Conservation (phyloP, 768 basidiomycete species). For the Pleurotus cornucopiae region DNA sequence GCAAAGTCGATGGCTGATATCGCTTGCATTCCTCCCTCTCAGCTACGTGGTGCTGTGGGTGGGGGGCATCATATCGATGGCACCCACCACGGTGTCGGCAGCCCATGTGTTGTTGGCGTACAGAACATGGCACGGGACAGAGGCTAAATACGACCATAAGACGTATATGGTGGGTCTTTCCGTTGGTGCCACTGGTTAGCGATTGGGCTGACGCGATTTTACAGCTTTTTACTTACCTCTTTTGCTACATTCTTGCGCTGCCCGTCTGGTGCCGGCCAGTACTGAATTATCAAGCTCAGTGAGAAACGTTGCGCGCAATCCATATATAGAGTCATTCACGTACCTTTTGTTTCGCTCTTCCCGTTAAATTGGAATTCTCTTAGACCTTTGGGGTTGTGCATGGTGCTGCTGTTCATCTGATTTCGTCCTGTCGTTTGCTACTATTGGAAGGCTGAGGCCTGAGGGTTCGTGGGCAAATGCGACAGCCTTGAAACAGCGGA, state of each 20-base stretch:
- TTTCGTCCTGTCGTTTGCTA: too few relatives aligned
- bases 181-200: neutral
- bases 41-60: constrained; percentile 3
- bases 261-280: neutral
- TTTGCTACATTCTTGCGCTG: constrained; percentile 8
- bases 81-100: neutral
- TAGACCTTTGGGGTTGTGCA: too few relatives aligned
- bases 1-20: constrained; percentile 6
- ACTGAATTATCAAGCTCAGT: too few relatives aligned
- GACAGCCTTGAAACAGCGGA: too few relatives aligned
- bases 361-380: too few relatives aligned
- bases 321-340: too few relatives aligned
- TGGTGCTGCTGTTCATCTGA: too few relatives aligned
- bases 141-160: constrained; percentile 14
- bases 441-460: too few relatives aligned
- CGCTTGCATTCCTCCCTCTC: constrained; percentile 8
- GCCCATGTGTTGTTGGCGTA: constrained; percentile 11
- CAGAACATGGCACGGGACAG: constrained; percentile 8
- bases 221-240: constrained; percentile 9
- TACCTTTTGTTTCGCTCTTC: too few relatives aligned
- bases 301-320: too few relatives aligned
- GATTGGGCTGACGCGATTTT: neutral
- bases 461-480: too few relatives aligned
- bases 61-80: constrained; percentile 3
- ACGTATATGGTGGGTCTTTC: constrained; percentile 14